These are phyloP conservation scores for Gossypium aridum DNA, from an alignment of 441 rosid genomes.

Conservation along the genomic window DNA sequence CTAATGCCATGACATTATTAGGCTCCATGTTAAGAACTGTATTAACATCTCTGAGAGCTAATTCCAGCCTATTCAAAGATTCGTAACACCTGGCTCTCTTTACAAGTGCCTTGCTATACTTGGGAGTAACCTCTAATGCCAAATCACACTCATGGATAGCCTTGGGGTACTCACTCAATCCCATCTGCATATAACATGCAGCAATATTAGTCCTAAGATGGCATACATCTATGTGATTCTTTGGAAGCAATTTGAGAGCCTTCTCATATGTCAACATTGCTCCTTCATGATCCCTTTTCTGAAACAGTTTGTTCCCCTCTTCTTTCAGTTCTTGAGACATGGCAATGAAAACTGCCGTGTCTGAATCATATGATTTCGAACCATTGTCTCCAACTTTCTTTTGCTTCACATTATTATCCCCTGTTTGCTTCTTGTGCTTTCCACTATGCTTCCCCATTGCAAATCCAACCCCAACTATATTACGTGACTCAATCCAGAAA, in stretches of 20 bases:
- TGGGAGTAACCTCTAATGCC: slow-evolving; percentile 50
- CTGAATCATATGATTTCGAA: slow-evolving; percentile 27
- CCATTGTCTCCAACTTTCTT: slow-evolving; percentile 20
- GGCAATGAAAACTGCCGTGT: slow-evolving; percentile 31
- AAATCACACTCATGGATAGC: slow-evolving; percentile 54
- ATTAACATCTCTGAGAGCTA: slow-evolving; percentile 50
- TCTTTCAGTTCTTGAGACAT: slow-evolving; percentile 52
- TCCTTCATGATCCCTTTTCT: slow-evolving; percentile 46
- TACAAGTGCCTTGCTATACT: slow-evolving; percentile 45
- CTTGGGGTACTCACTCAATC: slow-evolving; percentile 45
- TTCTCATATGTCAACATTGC: slow-evolving; percentile 55
- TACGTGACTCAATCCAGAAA: not conserved
- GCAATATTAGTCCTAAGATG: slow-evolving; percentile 56
- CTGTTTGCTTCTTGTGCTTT: slow-evolving; percentile 32
- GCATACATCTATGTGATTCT: slow-evolving; percentile 41
- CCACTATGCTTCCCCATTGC: slow-evolving; percentile 42
- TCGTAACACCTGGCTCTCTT: slow-evolving; percentile 69
- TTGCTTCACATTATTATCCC: slow-evolving; percentile 27
- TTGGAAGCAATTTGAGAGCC: slow-evolving; percentile 55
- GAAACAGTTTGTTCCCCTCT: slow-evolving; percentile 60
- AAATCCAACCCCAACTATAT: slow-evolving; percentile 14
- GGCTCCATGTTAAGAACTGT: slow-evolving; percentile 47
- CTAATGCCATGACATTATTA: slow-evolving; percentile 50
- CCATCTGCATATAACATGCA: slow-evolving; percentile 63
- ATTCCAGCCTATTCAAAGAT: slow-evolving; percentile 56